Conservation (phyloP, 306 rosid genomes). For the Elaeagnus macrophylla region DNA sequence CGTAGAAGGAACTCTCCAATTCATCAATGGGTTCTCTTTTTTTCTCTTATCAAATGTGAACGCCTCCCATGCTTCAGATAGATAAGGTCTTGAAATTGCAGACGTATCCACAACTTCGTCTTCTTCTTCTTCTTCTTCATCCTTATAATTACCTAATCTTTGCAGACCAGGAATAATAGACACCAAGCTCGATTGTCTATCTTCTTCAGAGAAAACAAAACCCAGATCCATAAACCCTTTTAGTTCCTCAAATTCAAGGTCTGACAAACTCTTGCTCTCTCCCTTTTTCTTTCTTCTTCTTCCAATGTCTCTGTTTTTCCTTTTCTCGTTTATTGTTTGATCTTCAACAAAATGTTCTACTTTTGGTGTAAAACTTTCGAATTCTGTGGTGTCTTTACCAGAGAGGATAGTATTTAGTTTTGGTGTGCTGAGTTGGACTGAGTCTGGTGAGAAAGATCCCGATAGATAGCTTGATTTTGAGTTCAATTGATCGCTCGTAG, state of each 20-base stretch:
- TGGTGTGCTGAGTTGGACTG: constrained; percentile 26
- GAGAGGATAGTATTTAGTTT: constrained; percentile 46
- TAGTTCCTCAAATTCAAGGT: constrained; percentile 78
- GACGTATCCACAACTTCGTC: constrained; percentile 19
- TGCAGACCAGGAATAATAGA: constrained; percentile 81
- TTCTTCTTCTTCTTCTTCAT: constrained; percentile 21
- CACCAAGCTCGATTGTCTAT: constrained; percentile 63
- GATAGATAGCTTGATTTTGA: constrained; percentile 32
- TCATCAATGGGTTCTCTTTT: constrained; percentile 41
- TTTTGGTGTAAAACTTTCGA: constrained; percentile 8
- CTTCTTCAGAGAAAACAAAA: constrained; percentile 76
- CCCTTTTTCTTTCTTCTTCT: constrained; percentile 23
- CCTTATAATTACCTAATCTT: constrained; percentile 45
- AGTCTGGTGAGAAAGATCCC: constrained; percentile 38
- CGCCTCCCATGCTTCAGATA: constrained; percentile 76
- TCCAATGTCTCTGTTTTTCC: background rate
- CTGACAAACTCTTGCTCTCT: constrained; percentile 64
- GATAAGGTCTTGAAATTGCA: constrained; percentile 61
- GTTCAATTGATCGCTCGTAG: constrained; percentile 60
- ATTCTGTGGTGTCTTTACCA: constrained; percentile 34
- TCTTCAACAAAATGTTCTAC: background rate
- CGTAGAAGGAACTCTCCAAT: constrained; percentile 55
- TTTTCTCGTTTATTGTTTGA: constrained; percentile 22
- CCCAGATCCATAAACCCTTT: constrained; percentile 92
- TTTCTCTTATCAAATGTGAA: constrained; percentile 27